Conservation (phyloP, 352 stramenopile species). For the Phytophthora pini region DNA sequence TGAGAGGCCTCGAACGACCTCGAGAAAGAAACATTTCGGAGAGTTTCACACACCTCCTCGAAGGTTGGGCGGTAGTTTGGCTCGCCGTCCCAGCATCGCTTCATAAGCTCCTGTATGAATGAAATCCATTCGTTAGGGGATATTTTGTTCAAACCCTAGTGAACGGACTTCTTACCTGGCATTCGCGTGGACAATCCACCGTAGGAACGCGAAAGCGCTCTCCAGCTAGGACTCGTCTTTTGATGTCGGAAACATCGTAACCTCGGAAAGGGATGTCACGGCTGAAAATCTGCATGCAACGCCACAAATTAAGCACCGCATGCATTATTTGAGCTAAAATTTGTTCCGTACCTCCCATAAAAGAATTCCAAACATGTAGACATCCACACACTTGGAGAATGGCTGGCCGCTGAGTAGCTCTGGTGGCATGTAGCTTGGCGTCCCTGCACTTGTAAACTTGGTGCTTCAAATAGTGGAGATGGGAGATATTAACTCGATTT, state of each 20-base stretch:
- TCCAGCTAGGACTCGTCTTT: constrained; percentile 68
- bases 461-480: constrained; percentile 47
- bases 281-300: constrained; percentile 66
- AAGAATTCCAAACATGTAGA: constrained; percentile 94
- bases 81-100: constrained; percentile 70
- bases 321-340: no score
- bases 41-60: constrained; percentile 57
- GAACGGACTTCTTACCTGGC: constrained; percentile 38
- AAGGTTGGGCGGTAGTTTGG: constrained; percentile 60
- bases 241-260: constrained; percentile 79
- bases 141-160: no score
- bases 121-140: not conserved
- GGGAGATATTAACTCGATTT: not conserved
- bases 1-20: constrained; percentile 44
- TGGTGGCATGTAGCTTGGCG: constrained; percentile 90
- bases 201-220: constrained; percentile 82
- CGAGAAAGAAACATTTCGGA: constrained; percentile 44
- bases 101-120: constrained; percentile 61
- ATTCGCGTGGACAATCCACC: constrained; percentile 66
- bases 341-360: constrained; percentile 77
- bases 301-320: no score
- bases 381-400: constrained; percentile 92
- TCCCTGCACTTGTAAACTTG: constrained; percentile 82
- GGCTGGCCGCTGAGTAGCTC: constrained; percentile 83
- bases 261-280: constrained; percentile 80